Evolutionary conservation across 106 monocot species (phyloP).

Genomic region (Allium sativum): DNA sequence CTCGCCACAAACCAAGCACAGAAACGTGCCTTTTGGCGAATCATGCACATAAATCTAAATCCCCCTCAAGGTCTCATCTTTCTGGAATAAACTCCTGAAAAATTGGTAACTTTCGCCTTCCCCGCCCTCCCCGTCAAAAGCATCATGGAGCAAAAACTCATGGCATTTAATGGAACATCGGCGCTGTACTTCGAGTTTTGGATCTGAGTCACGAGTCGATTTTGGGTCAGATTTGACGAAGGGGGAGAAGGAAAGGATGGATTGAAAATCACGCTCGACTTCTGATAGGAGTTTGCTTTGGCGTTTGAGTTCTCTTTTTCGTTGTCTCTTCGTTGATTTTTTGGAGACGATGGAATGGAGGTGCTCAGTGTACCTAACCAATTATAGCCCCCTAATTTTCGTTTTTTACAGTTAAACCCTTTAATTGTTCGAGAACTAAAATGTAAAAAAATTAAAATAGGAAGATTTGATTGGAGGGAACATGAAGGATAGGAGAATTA

Average conservation of each 20-base stretch:
- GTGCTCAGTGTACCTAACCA: too few species aligned
- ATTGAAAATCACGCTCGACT: not conserved
- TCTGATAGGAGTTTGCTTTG: not conserved
- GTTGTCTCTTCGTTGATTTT: conserved; percentile 5
- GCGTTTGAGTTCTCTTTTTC: not conserved
- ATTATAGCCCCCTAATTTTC: too few species aligned
- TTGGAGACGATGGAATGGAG: not conserved
- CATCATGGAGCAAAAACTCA: too few species aligned
- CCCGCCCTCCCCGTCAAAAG: not conserved
- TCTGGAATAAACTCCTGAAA: conserved; percentile 36
- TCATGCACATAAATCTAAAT: conserved; percentile 45
- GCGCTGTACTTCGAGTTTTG: conserved; percentile 6
- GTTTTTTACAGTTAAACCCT: too few species aligned
- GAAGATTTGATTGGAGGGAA: too few species aligned
- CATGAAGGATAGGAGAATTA: too few species aligned
- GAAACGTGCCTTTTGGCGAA: conserved; percentile 36
- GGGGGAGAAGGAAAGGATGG: not conserved
- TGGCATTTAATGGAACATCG: too few species aligned
- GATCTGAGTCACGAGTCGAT: conserved; percentile 17
- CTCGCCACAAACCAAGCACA: conserved; percentile 39
- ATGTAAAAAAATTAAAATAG: too few species aligned
- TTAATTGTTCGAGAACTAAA: too few species aligned
- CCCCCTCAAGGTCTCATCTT: conserved; percentile 33
- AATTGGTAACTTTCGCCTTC: conserved; percentile 14
- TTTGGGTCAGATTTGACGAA: conserved; percentile 2